phyloP scores from a whole-genome alignment of 108 stramenopile species.

The Aurantiochytrium sp. region DNA sequence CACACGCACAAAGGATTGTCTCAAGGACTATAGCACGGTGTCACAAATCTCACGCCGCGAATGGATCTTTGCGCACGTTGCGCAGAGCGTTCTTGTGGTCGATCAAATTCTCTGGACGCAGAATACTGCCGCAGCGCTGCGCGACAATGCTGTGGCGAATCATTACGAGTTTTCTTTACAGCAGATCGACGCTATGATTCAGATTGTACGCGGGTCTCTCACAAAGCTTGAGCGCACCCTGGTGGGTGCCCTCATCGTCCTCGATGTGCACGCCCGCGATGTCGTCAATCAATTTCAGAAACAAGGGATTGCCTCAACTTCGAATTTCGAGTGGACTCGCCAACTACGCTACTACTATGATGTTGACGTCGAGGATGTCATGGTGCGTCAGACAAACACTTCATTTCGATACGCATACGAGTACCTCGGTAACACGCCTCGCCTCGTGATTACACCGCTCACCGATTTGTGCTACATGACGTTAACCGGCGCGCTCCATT shows the following conservation, averaged over 20 bases:
- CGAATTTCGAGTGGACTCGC: slow-evolving; percentile 56
- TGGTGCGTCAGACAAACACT: slow-evolving; percentile 55
- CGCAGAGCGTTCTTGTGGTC: slow-evolving; percentile 47
- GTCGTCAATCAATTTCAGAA: slow-evolving; percentile 36
- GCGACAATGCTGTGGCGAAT: neutral
- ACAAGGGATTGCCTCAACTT: slow-evolving; percentile 25
- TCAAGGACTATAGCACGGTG: slow-evolving; percentile 29
- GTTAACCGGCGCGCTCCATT: slow-evolving; percentile 53
- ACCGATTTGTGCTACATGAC: slow-evolving; percentile 62
- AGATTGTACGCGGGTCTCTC: slow-evolving; percentile 38
- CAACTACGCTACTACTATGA: slow-evolving; percentile 54
- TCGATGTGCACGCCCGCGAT: slow-evolving; percentile 55
- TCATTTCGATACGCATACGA: slow-evolving; percentile 50
- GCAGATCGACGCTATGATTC: slow-evolving; percentile 55
- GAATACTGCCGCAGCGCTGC: slow-evolving; percentile 33
- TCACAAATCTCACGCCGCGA: slow-evolving; percentile 29
- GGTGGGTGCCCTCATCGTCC: slow-evolving; percentile 51
- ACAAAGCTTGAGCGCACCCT: slow-evolving; percentile 45
- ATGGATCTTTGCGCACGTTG: slow-evolving; percentile 45
- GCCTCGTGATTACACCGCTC: slow-evolving; percentile 56
- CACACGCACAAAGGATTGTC: slow-evolving; percentile 29
- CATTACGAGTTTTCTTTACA: slow-evolving; percentile 36
- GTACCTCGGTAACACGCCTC: slow-evolving; percentile 51
- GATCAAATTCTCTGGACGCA: slow-evolving; percentile 50
- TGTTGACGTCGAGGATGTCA: slow-evolving; percentile 38